Evolutionary conservation across 2,329 filamentous ascomycete species (phyloP).

Genomic region (Penicillium paneum): DNA sequence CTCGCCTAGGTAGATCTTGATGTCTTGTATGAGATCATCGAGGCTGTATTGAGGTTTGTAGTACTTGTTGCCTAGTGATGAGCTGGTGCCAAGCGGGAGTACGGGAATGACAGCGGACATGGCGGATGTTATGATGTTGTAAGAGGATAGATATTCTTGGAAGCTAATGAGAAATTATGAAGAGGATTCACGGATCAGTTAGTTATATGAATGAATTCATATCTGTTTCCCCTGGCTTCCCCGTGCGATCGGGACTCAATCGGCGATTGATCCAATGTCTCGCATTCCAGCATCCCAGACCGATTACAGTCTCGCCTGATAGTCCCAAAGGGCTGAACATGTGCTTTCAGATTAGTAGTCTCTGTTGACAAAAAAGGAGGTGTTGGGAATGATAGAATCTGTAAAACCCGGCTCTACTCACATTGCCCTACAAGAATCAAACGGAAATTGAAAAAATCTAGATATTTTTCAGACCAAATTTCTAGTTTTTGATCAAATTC

Average conservation of each 20-base stretch:
- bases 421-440: background rate
- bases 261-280: constrained; percentile 18
- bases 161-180: background rate
- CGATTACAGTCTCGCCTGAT: constrained; percentile 1
- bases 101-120: constrained; percentile 18
- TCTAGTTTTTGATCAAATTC: background rate
- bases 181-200: background rate
- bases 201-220: background rate
- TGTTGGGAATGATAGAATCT: background rate
- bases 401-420: background rate
- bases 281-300: constrained; percentile 1
- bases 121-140: background rate
- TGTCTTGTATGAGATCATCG: constrained; percentile 26
- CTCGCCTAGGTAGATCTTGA: constrained; percentile 28
- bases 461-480: rapidly evolving
- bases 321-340: background rate
- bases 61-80: constrained; percentile 16
- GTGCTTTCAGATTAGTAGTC: background rate
- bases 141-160: background rate
- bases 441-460: background rate
- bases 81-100: constrained; percentile 7
- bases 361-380: background rate
- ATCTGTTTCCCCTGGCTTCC: background rate
- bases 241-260: constrained; percentile 9
- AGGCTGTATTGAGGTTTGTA: constrained; percentile 23